Evolutionary conservation across 495 filamentous ascomycete genomes (phyloP).

Genomic region (Sordaria brevicollis): DNA sequence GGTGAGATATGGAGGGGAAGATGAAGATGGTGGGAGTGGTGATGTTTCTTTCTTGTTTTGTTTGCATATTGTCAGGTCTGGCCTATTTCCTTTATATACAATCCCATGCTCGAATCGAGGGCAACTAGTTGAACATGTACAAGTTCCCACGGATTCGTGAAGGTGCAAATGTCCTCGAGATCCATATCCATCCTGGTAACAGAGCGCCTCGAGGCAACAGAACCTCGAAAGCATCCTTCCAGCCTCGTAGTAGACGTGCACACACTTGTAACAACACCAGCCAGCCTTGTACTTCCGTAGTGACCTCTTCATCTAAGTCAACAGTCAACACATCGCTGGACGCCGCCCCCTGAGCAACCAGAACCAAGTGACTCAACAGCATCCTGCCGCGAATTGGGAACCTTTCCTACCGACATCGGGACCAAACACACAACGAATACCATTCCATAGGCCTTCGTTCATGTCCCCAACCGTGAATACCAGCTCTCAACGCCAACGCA

Average conservation of each 20-base stretch:
- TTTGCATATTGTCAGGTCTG: neutral
- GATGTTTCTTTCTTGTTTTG: neutral
- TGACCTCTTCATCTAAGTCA: too few relatives aligned
- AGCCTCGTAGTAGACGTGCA: neutral
- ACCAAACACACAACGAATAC: too few relatives aligned
- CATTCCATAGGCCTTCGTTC: too few relatives aligned
- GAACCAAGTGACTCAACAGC: too few relatives aligned
- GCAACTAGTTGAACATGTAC: neutral
- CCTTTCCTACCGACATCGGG: too few relatives aligned
- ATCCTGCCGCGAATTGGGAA: too few relatives aligned
- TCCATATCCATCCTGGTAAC: neutral
- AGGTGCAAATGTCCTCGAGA: neutral
- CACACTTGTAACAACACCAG: neutral
- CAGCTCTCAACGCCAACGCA: too few relatives aligned
- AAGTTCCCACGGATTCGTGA: neutral
- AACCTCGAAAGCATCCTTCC: neutral
- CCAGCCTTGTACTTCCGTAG: too few relatives aligned
- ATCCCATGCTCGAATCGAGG: neutral
- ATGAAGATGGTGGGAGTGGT: neutral
- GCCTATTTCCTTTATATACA: neutral
- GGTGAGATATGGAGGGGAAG: neutral
- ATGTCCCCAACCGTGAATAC: too few relatives aligned
- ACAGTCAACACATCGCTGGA: neutral
- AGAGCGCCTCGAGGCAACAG: neutral
- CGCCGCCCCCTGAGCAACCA: neutral